phyloP scores from a whole-genome alignment of 1,284 basidiomycete genomes.

The Mycena sp. region DNA sequence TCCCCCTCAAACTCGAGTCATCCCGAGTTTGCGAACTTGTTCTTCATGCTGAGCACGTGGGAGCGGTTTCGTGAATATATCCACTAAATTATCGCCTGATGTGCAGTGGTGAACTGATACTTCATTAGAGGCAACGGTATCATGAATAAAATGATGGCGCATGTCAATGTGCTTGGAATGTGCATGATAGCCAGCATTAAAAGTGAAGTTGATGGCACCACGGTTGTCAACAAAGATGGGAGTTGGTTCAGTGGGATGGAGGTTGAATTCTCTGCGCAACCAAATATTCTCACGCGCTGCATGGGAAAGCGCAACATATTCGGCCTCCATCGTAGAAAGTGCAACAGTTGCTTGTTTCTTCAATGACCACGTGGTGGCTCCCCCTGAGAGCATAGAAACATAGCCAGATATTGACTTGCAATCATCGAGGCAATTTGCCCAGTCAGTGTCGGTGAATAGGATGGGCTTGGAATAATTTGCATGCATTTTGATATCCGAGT shows the following conservation, averaged over 20 bases:
- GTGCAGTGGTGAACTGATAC: slow-evolving; percentile 24
- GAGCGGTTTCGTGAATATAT: slow-evolving; percentile 31
- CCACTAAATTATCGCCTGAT: slow-evolving; percentile 24
- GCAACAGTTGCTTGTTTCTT: slow-evolving; percentile 16
- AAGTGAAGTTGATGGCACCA: slow-evolving; percentile 37
- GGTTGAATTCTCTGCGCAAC: slow-evolving; percentile 16
- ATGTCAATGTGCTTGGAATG: slow-evolving; percentile 47
- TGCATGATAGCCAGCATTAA: slow-evolving; percentile 31
- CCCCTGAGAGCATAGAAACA: slow-evolving; percentile 16
- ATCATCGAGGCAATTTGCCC: slow-evolving; percentile 10
- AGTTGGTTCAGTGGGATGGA: not conserved
- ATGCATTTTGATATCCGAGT: slow-evolving; percentile 3
- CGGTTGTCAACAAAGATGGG: slow-evolving; percentile 39
- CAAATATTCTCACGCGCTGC: slow-evolving; percentile 13
- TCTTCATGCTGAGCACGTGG: slow-evolving; percentile 7
- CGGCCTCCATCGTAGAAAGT: slow-evolving; percentile 3
- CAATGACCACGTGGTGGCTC: slow-evolving; percentile 15
- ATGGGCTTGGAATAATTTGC: slow-evolving; percentile 5
- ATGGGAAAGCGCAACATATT: slow-evolving; percentile 16
- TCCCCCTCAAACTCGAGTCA: slow-evolving; percentile 26
- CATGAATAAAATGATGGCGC: slow-evolving; percentile 41
- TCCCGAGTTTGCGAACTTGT: slow-evolving; percentile 23
- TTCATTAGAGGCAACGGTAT: slow-evolving; percentile 24
- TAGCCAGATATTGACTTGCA: slow-evolving; percentile 21
- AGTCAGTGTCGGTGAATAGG: slow-evolving; percentile 23